Conservation (phyloP, 176 grass and related monocot species). For the Aechmea fasciata region DNA sequence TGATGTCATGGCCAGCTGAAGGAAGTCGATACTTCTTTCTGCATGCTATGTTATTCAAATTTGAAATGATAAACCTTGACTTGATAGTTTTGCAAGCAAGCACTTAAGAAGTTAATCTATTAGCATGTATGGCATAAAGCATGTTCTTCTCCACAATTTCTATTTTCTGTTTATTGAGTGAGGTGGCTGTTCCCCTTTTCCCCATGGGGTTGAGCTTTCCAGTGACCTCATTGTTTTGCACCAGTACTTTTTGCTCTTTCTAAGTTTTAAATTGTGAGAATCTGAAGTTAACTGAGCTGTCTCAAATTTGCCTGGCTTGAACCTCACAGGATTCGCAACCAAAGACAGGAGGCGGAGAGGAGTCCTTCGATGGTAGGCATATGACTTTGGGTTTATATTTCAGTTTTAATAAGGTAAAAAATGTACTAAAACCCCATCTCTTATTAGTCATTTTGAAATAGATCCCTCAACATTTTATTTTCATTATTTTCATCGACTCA, state of each 20-base stretch:
- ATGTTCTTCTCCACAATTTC: neutral
- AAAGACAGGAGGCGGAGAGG: slow-evolving; percentile 1
- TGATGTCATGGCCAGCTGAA: no score
- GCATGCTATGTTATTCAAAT: no score
- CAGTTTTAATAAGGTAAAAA: neutral
- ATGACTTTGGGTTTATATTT: neutral
- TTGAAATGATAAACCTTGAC: neutral
- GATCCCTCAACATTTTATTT: no score
- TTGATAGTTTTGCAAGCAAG: neutral
- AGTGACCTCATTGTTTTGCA: neutral
- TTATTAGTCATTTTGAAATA: no score
- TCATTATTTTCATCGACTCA: no score
- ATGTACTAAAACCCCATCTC: no score
- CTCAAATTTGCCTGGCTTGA: neutral
- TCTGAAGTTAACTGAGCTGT: neutral
- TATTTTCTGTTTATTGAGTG: neutral
- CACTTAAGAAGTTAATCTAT: neutral
- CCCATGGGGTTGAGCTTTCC: neutral
- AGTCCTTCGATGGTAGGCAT: slow-evolving; percentile 4
- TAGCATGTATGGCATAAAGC: no score
- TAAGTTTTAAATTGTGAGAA: neutral
- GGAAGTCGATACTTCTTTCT: no score
- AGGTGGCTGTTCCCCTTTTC: neutral
- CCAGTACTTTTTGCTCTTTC: neutral
- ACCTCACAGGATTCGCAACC: slow-evolving; percentile 2